These are phyloP conservation scores for Diutina catenulata DNA, from an alignment of 1,139 yeast genomes.

Conservation along the genomic window DNA sequence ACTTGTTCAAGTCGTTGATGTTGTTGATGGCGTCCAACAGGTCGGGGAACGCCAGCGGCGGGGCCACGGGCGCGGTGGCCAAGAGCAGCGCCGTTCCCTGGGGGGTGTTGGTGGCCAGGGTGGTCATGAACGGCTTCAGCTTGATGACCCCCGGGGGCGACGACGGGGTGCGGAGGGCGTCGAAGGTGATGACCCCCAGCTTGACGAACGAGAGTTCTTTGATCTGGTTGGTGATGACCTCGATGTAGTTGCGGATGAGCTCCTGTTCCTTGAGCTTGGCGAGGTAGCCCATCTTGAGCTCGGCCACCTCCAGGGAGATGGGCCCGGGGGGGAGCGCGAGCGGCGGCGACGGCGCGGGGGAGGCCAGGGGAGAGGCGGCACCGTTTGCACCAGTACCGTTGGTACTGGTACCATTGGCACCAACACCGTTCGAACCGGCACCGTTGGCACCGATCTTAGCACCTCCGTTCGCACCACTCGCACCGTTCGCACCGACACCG, in stretches of 20 bases:
- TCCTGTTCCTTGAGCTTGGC: slow-evolving; percentile 34
- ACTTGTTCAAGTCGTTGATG: slow-evolving; percentile 31
- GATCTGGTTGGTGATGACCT: slow-evolving; percentile 32
- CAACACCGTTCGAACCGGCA: not conserved
- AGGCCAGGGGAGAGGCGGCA: not conserved
- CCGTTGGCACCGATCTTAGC: not conserved
- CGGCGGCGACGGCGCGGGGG: not conserved
- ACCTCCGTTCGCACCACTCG: too few relatives aligned
- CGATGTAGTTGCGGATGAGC: slow-evolving; percentile 32
- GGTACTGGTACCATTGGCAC: not conserved
- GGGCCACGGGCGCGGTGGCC: slow-evolving; percentile 4
- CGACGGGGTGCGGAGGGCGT: slow-evolving; percentile 22
- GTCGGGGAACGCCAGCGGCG: slow-evolving; percentile 11
- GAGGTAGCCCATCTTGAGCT: slow-evolving; percentile 16
- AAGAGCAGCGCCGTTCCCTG: slow-evolving; percentile 1
- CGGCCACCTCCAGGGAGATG: not conserved
- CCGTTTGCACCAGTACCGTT: not conserved
- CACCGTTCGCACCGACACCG: too few relatives aligned
- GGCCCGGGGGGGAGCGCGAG: not conserved
- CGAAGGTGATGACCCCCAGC: slow-evolving; percentile 35
- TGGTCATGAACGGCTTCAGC: slow-evolving; percentile 6
- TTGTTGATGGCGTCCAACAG: slow-evolving; percentile 31
- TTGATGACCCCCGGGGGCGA: slow-evolving; percentile 7
- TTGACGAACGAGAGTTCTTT: slow-evolving; percentile 35
- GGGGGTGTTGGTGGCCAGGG: slow-evolving; percentile 7